Base-by-base conservation (phyloP, 2,329 filamentous ascomycete genomes). In the Neonectria neomacrospora region DNA sequence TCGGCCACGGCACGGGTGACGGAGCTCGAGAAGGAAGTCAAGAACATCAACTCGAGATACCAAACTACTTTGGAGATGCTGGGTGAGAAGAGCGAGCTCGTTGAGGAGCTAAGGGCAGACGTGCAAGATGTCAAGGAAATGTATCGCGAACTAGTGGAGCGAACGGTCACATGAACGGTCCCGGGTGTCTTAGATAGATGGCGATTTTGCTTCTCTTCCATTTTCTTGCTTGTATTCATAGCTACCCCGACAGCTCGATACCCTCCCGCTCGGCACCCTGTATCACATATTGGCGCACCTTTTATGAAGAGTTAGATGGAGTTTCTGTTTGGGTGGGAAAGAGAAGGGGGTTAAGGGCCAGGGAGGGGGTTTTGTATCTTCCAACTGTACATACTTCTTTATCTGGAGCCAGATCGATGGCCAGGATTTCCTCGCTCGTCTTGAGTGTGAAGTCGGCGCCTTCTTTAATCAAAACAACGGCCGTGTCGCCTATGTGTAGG, bases 41-140 rank as follows among this genome's bases (percentile, higher is more conserved):
- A 80, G 28, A 86, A 88, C 44, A 82, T 97, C 67, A 90, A 92
- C 73, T 83, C 88, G 66, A 85, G 95, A 72, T 97, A 98, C 76
- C 90, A 97, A 76, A 96, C 94, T 14, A 96, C 93, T 63, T 83
- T 99, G 56, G 94, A 98, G 81, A 90, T 98, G 88, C 81, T 99
- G 60, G 96, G 96, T 1, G 96, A 99, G 86, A 97, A 97, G 86
- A 97, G 93, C 78, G 96, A 99, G 83, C 82, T 91, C 74, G 94
- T 97, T 2, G 94, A 97, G 75, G 96, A 99, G 83, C 82, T 99
- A 69, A 89, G 86, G 77, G 90, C 91, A 12, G 96, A 98, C 82
- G 91, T 99, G 56, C 84, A 89, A 68, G 96, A 99, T 82, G 85
- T 99, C 77, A 99, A 99, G 83, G 91, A 90, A 74, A 97, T 99